Evolutionary conservation across 2,329 filamentous ascomycete species (phyloP).

Genomic region (Colletotrichum somersetense): DNA sequence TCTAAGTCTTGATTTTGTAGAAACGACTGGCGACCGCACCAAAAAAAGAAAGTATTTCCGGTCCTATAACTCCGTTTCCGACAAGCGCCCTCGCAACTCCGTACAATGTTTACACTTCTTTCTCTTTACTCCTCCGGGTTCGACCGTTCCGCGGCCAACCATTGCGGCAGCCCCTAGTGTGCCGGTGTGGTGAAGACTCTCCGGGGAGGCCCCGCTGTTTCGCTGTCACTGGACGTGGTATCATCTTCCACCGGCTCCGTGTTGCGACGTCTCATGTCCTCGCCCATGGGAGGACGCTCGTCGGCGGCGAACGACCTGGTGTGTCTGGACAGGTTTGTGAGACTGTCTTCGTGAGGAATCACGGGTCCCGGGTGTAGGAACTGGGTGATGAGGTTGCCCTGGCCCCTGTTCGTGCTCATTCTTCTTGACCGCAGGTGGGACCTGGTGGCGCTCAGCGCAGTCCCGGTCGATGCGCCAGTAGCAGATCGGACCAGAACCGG

Average conservation of each 20-base stretch:
- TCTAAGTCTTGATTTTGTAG: slow-evolving; percentile 20
- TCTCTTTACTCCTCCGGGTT: neutral
- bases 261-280: slow-evolving; percentile 35
- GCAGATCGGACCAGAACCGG: slow-evolving; percentile 53
- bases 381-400: slow-evolving; percentile 58
- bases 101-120: neutral
- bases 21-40: slow-evolving; percentile 24
- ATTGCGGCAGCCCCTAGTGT: slow-evolving; percentile 32
- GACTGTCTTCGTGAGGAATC: slow-evolving; percentile 48
- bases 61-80: slow-evolving; percentile 24
- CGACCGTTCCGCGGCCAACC: neutral
- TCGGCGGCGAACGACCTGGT: slow-evolving; percentile 36
- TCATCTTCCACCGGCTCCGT: slow-evolving; percentile 40
- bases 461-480: slow-evolving; percentile 52
- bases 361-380: slow-evolving; percentile 64
- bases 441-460: slow-evolving; percentile 45
- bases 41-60: neutral
- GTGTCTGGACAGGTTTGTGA: slow-evolving; percentile 16
- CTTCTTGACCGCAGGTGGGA: slow-evolving; percentile 45
- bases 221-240: slow-evolving; percentile 26
- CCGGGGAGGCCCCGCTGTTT: slow-evolving; percentile 23
- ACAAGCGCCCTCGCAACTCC: slow-evolving; percentile 16
- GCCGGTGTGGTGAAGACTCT: slow-evolving; percentile 38
- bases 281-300: slow-evolving; percentile 10
- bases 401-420: slow-evolving; percentile 47